phyloP scores from a whole-genome alignment of 2,329 filamentous ascomycete species.

The Lecanicillium sp. region DNA sequence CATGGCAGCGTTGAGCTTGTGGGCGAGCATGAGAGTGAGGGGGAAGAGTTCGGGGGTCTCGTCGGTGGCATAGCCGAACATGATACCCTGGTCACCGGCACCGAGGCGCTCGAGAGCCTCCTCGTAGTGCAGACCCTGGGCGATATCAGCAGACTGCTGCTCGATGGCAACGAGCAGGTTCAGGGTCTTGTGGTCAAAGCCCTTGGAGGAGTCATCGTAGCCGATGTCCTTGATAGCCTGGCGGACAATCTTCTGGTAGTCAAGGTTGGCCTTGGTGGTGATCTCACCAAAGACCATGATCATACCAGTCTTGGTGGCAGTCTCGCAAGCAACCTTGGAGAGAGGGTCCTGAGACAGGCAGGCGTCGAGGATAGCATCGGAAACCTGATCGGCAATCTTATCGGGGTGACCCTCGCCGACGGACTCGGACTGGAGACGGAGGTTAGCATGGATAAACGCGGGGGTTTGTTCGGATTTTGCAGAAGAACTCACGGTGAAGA shows the following conservation, averaged over 20 bases:
- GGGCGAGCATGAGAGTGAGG: slow-evolving; percentile 84
- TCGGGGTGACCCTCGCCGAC: slow-evolving; percentile 88
- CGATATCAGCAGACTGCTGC: slow-evolving; percentile 98
- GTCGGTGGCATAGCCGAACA: slow-evolving; percentile 99
- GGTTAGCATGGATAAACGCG: slow-evolving; percentile 9
- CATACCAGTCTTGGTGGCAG: slow-evolving; percentile 99
- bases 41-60: slow-evolving; percentile 97
- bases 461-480: slow-evolving; percentile 1
- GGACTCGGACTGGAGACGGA: slow-evolving; percentile 60
- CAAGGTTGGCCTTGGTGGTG: slow-evolving; percentile 87
- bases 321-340: slow-evolving; percentile 99
- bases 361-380: slow-evolving; percentile 96
- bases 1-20: slow-evolving; percentile 97
- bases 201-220: slow-evolving; percentile 94
- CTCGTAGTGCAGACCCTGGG: slow-evolving; percentile 97
- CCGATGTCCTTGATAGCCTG: slow-evolving; percentile 95
- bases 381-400: slow-evolving; percentile 98
- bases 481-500: slow-evolving; percentile 60
- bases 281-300: slow-evolving; percentile 99
- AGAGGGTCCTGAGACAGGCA: slow-evolving; percentile 90
- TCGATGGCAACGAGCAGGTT: slow-evolving; percentile 98
- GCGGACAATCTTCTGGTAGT: slow-evolving; percentile 98
- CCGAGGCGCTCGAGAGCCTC: slow-evolving; percentile 95
- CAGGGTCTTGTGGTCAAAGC: slow-evolving; percentile 99
- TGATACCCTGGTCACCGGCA: slow-evolving; percentile 99